Evolutionary conservation across 176 grass and related monocot genomes (phyloP).

Genomic region (Raddia guianensis): DNA sequence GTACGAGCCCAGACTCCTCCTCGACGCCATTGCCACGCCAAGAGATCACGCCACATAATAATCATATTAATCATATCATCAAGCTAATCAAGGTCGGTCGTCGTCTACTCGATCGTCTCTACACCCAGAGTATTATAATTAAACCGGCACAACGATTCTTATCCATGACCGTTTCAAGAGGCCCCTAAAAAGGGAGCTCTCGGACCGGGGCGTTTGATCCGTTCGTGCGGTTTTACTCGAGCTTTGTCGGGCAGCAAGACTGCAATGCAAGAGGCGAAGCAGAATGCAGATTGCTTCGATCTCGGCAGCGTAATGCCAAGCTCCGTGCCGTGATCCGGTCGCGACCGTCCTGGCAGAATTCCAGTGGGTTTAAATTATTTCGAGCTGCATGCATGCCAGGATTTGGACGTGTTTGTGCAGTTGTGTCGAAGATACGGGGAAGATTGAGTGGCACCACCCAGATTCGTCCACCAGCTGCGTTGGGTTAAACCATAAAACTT

Average conservation of each 20-base stretch:
- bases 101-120: background rate
- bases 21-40: background rate
- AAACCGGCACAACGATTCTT: background rate
- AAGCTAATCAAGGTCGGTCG: background rate
- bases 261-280: background rate
- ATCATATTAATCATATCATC: too few relatives aligned
- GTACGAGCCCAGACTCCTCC: background rate
- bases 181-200: constrained; percentile 18
- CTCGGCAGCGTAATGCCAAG: constrained; percentile 16
- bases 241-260: constrained; percentile 36
- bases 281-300: background rate
- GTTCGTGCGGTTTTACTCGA: constrained; percentile 47
- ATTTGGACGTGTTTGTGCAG: constrained; percentile 20
- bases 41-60: background rate
- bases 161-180: constrained; percentile 31
- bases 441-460: constrained; percentile 13
- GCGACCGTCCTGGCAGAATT: constrained; percentile 21
- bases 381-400: background rate
- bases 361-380: background rate
- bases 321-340: constrained; percentile 33
- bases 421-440: background rate
- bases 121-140: background rate
- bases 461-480: background rate
- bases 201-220: constrained; percentile 34
- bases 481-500: background rate